A percentile compares a stretch with the other conserved stretches of the same genome.
Conservation (phyloP, 495 filamentous ascomycete genomes). For the Rhypophila decipiens region DNA sequence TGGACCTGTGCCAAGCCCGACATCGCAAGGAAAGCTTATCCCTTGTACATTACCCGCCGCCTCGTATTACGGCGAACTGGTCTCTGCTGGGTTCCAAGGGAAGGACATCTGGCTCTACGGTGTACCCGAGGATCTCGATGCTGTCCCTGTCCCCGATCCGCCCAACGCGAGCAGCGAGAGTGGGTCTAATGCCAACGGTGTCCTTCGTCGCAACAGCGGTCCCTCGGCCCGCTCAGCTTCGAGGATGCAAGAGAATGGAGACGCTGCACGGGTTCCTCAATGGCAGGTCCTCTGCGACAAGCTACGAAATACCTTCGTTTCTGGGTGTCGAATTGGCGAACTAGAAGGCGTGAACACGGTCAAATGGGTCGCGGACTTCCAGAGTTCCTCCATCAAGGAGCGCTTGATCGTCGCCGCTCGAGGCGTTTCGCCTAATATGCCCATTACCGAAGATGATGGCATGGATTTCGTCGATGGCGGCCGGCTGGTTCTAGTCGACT, state of each 20-base stretch:
- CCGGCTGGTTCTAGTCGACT: constrained; percentile 70
- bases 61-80: constrained; percentile 62
- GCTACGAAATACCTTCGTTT: constrained; percentile 56
- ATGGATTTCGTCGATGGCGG: constrained; percentile 77
- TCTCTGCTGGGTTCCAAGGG: constrained; percentile 67
- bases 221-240: constrained; percentile 28
- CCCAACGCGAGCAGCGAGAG: constrained; percentile 21
- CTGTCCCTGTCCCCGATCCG: constrained; percentile 37
- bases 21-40: constrained; percentile 39
- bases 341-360: constrained; percentile 52
- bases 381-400: constrained; percentile 41
- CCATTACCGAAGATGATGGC: constrained; percentile 61
- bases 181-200: constrained; percentile 14
- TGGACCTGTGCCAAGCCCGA: constrained; percentile 50
- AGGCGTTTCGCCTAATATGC: constrained; percentile 56
- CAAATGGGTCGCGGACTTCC: constrained; percentile 54
- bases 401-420: constrained; percentile 70
- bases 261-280: constrained; percentile 46
- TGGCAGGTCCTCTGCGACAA: constrained; percentile 67
- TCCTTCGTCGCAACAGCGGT: constrained; percentile 37
- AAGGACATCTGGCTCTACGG: constrained; percentile 77
- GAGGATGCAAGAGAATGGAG: constrained; percentile 27
- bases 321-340: constrained; percentile 50
- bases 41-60: constrained; percentile 66
- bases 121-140: constrained; percentile 66